These are phyloP conservation scores for Chenopodium berlandieri DNA, from an alignment of 148 eudicot species.

Conservation along the genomic window DNA sequence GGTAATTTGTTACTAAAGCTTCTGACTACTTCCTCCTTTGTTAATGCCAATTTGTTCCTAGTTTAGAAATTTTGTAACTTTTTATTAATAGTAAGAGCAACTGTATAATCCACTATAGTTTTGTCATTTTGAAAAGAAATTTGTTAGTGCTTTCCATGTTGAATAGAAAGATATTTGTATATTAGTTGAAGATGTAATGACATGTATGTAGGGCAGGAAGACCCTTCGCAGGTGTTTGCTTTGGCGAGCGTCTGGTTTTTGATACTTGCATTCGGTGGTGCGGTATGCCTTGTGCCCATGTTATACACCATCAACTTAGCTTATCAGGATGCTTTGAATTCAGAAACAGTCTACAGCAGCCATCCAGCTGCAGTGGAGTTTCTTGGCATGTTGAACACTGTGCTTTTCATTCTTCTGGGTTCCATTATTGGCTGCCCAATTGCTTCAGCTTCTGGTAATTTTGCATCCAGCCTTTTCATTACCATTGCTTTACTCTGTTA, in stretches of 20 bases:
- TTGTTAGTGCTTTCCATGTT: neutral
- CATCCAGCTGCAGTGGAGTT: conserved; percentile 44
- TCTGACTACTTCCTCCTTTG: neutral
- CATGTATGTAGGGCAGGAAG: conserved; percentile 99
- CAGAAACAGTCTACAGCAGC: conserved; percentile 42
- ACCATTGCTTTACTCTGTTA: neutral
- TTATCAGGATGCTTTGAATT: conserved; percentile 55
- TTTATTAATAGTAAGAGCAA: no score
- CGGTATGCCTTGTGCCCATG: conserved; percentile 66
- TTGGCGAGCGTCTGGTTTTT: conserved; percentile 92
- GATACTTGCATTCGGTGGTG: conserved; percentile 74
- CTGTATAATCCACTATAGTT: neutral
- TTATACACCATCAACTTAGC: conserved; percentile 60
- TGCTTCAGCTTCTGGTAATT: conserved; percentile 88
- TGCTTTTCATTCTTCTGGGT: conserved; percentile 66
- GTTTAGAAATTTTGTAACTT: neutral
- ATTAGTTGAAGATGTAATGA: conserved; percentile 53
- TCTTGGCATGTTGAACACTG: conserved; percentile 49
- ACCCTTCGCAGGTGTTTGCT: conserved; percentile 87
- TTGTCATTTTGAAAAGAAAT: neutral
- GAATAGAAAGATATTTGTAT: conserved; percentile 13
- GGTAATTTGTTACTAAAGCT: neutral
- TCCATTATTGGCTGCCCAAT: conserved; percentile 76
- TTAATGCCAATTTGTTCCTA: no score
- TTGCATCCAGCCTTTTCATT: conserved; percentile 8